Evolutionary conservation across 1,284 basidiomycete species (phyloP).

Genomic region (Ustilago lituana): DNA sequence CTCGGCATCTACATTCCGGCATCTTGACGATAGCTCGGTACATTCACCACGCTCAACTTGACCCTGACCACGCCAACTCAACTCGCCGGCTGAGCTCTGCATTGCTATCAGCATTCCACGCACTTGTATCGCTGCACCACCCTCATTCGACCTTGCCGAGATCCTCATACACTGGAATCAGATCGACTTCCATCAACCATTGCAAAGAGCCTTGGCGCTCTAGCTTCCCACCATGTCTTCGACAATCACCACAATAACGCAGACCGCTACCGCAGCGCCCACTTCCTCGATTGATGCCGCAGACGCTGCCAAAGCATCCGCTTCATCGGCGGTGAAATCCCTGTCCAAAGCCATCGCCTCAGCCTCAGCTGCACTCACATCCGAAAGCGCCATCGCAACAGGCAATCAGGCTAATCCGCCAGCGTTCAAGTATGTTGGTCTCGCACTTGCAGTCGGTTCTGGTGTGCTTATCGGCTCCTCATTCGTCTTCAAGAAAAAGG

Average conservation of each 20-base stretch:
- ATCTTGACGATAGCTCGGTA: too few species aligned
- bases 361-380: slow-evolving; percentile 52
- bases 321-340: slow-evolving; percentile 48
- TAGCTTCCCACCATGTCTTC: slow-evolving; percentile 27
- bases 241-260: slow-evolving; percentile 27
- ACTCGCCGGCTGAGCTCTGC: slow-evolving; percentile 26
- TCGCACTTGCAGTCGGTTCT: slow-evolving; percentile 82
- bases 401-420: slow-evolving; percentile 55
- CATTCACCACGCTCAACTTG: too few species aligned
- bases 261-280: slow-evolving; percentile 15
- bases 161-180: too few species aligned
- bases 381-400: slow-evolving; percentile 49
- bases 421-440: slow-evolving; percentile 71
- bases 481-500: slow-evolving; percentile 89
- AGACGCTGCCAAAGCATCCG: slow-evolving; percentile 44
- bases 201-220: slow-evolving; percentile 7
- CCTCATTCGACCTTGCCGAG: too few species aligned
- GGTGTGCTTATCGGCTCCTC: slow-evolving; percentile 91
- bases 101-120: too few species aligned
- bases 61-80: too few species aligned
- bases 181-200: too few species aligned
- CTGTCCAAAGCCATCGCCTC: slow-evolving; percentile 55
- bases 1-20: slow-evolving; percentile 1
- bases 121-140: too few species aligned
- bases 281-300: slow-evolving; percentile 26